Conservation (phyloP, 2,329 filamentous ascomycete genomes). For the Aureobasidium sp. region DNA sequence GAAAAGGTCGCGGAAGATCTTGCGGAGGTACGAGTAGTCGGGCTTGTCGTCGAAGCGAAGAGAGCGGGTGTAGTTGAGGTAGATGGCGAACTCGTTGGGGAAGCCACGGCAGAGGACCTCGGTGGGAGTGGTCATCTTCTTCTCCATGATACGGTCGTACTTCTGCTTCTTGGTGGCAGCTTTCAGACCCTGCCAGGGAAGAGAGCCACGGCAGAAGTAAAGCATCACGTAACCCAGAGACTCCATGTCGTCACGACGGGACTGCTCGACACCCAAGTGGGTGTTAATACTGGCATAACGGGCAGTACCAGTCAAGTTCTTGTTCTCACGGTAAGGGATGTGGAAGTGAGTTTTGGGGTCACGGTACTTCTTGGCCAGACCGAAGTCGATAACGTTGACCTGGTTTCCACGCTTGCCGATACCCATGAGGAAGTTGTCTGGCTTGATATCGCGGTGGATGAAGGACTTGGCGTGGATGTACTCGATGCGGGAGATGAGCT, state of each 20-base stretch:
- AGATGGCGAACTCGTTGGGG: constrained; percentile 99
- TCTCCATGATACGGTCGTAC: constrained; percentile 99
- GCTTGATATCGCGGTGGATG: constrained; percentile 99
- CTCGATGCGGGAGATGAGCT: constrained; percentile 98
- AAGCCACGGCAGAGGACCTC: constrained; percentile 98
- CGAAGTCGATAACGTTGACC: constrained; percentile 99
- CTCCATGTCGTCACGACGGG: constrained; percentile 98
- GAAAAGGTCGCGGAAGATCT: constrained; percentile 99
- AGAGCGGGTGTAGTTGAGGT: constrained; percentile 97
- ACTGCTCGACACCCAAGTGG: constrained; percentile 95
- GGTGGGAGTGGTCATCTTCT: constrained; percentile 99
- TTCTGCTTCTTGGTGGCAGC: constrained; percentile 99
- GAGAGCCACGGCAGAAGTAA: constrained; percentile 98
- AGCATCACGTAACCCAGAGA: constrained; percentile 99
- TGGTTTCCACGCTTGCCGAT: constrained; percentile 99
- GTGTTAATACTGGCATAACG: constrained; percentile 99
- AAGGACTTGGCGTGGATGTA: constrained; percentile 99
- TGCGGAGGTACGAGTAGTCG: constrained; percentile 98
- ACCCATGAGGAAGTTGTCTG: constrained; percentile 99
- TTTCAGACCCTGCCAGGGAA: constrained; percentile 98
- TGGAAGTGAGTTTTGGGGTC: constrained; percentile 99
- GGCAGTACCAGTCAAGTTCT: constrained; percentile 98
- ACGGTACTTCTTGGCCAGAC: constrained; percentile 98
- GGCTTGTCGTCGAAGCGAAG: constrained; percentile 99
- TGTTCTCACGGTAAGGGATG: constrained; percentile 99